Evolutionary conservation across 1,139 yeast species (phyloP), one percentile per base, ranked within the genome.

Genomic region (Kurtzmaniella natalensis): DNA sequence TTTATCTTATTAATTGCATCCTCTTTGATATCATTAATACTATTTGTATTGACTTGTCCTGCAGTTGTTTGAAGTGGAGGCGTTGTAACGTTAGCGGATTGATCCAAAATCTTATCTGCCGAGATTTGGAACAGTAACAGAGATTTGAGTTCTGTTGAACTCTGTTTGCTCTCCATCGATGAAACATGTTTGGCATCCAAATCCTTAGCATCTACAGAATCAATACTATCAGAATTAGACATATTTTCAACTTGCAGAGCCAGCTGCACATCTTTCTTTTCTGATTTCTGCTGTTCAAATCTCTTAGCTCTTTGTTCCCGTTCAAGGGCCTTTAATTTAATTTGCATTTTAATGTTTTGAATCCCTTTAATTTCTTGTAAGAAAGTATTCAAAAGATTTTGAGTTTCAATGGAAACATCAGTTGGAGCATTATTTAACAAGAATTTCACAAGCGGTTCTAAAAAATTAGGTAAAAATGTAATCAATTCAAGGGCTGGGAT

Each of bases 401-500:
- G 86, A 0, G 97, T 88, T 31, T 87, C 89, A 3, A 82, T 79
- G 41, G 95, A 70, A 5, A 94, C 95, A 54, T 92, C 98, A 31
- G 81, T 78, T 38, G 89, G 89, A 1, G 94, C 72, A 46, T 85
- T 92, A 44, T 87, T 85, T 54, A 59, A 61, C 37, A 92, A 64
- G 52, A 87, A 92, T 21, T 80, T 74, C 35, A 92, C 67, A 37
- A 94, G 64, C 0, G 96, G 96, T 35, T 89, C 94, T 30, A 94
- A 67, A 53, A 92, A 87, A 31, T 87, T 85, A 0, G 98, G 96
- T 32, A 94, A 64, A 51, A 84, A 92, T 0, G 94, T 76, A 16
- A 92, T 80, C 40, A 94, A 64, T 47, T 92, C 96, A 40, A 92
- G 66, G 32, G 92, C 94, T 0, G 99, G 98, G 10, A 92, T 87